Conservation (phyloP, 768 basidiomycete genomes). For the Agrocybe pediades region DNA sequence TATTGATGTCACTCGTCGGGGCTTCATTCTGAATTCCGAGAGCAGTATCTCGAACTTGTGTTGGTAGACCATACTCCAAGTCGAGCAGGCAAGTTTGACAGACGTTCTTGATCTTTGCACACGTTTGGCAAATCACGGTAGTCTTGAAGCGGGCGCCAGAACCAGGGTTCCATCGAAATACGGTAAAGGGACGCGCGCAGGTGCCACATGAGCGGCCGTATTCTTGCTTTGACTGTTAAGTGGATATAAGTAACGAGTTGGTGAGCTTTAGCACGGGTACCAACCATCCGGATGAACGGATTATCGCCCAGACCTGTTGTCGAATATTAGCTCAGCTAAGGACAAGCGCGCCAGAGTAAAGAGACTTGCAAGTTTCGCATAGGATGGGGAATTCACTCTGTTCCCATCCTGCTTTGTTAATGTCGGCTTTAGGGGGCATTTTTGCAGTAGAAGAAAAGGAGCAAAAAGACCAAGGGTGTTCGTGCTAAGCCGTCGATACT, state of each 20-base stretch:
- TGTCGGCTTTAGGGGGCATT: constrained; percentile 74
- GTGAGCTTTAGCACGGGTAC: not conserved
- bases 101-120: constrained; percentile 93
- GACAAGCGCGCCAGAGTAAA: constrained; percentile 4
- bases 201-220: constrained; percentile 96
- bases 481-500: not conserved
- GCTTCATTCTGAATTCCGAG: constrained; percentile 83
- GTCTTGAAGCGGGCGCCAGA: constrained; percentile 93
- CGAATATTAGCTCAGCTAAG: constrained; percentile 1
- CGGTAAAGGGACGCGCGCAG: constrained; percentile 94
- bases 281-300: constrained; percentile 90
- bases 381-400: constrained; percentile 93
- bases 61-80: constrained; percentile 93
- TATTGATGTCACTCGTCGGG: constrained; percentile 95
- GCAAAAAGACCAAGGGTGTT: not conserved
- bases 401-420: constrained; percentile 95
- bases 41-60: constrained; percentile 96
- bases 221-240: constrained; percentile 88
- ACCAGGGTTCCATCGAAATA: constrained; percentile 99
- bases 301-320: constrained; percentile 79
- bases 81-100: constrained; percentile 98
- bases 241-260: not conserved
- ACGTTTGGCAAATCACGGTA: constrained; percentile 96
- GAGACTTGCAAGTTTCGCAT: constrained; percentile 84
- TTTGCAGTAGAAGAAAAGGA: constrained; percentile 1